Evolutionary conservation across 352 stramenopile species (phyloP), one percentile per base, ranked within the genome.

Genomic region (Phytophthora macrochlamydospora): DNA sequence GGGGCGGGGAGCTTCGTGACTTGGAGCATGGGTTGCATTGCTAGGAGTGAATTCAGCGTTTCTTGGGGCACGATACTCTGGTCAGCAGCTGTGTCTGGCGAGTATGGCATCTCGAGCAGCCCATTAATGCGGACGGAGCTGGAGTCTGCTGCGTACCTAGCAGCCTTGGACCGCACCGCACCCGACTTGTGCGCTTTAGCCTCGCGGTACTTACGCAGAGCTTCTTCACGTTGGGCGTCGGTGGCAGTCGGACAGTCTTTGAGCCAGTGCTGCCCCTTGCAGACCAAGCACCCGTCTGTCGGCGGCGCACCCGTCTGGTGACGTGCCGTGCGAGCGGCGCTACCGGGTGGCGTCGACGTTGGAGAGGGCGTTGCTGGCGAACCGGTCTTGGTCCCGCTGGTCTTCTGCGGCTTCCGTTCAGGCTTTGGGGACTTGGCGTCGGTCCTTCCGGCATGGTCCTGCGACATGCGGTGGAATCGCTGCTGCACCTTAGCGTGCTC

Each of bases 221-320:
- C 51, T 57, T 67, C 44, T 3, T 14, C 44, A 1, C 28, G 44
- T 35, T 67, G 59, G 0, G 44, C 14, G 1, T 51, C 31, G 11
- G 56, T 62, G 29, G 46, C 45, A 4, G 56, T 62, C 0, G 56
- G 56, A 11, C 56, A 62, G 56, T 56, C 56, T 2, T 51, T 56
- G 12, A 62, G 33, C 46, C 56, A 62, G 35, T 55, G 37, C 9
- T 18, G 1, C n/a, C 13, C 46, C 31, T 62, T 62, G 46, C 56
- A 62, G 18, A 62, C 3, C 35, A 62, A 24, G n/a, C 45, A 56
- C 0, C 50, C 50, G 7, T 56, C 50, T 0, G 30, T 31, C 1
- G 50, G 50, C 11, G 49, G 49, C 7, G 49, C 7, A n/a, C n/a
- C n/a, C n/a, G n/a, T 9, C 2, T 29, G 1, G 32, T 24, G 0